phyloP scores from a whole-genome alignment of 2,329 filamentous ascomycete species.

The Paracoccidioides brasiliensis region DNA sequence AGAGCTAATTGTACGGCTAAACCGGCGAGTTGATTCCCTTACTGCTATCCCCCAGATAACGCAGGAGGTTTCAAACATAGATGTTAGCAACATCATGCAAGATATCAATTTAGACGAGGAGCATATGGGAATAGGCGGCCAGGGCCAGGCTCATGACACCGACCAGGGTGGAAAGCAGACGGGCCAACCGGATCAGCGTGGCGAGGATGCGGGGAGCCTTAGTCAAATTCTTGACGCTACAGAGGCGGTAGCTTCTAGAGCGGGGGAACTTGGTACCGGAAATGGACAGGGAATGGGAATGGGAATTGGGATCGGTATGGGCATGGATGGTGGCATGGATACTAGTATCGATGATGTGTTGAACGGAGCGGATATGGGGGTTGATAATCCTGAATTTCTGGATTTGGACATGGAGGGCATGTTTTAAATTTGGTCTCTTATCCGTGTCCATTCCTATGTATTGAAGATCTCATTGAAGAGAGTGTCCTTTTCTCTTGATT shows the following conservation, averaged over 20 bases:
- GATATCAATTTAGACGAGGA: conserved; percentile 28
- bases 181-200: conserved; percentile 1
- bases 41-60: conserved; percentile 20
- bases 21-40: conserved; percentile 32
- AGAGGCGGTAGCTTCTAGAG: conserved; percentile 23
- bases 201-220: conserved; percentile 22
- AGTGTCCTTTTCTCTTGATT: not conserved
- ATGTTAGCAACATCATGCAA: conserved; percentile 31
- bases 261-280: conserved; percentile 14
- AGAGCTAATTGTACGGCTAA: conserved; percentile 33
- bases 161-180: conserved; percentile 3
- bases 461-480: not conserved
- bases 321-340: conserved; percentile 12
- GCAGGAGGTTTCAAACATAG: conserved; percentile 26
- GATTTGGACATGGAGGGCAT: conserved; percentile 35
- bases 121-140: conserved; percentile 16
- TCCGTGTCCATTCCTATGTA: not conserved
- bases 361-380: conserved; percentile 29
- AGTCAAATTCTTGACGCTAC: conserved; percentile 30
- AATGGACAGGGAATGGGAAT: conserved; percentile 5
- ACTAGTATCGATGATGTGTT: conserved; percentile 33
- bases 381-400: conserved; percentile 32
- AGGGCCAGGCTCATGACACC: conserved; percentile 1
- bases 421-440: conserved; percentile 18
- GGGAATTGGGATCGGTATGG: conserved; percentile 16